Conservation (phyloP, 768 basidiomycete genomes). For the Rhizopogon vesiculosus region DNA sequence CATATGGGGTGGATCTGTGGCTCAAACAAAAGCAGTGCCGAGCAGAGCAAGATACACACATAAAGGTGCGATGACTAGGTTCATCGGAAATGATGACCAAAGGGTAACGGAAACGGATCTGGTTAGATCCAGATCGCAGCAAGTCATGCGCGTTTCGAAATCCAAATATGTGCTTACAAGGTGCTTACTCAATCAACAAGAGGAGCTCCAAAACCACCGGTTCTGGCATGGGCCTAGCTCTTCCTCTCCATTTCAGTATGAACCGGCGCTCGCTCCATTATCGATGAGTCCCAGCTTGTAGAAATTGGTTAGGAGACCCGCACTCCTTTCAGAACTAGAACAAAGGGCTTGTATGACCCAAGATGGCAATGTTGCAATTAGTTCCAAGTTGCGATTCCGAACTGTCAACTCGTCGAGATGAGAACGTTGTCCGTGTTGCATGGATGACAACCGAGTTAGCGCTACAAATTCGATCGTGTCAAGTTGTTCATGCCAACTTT, state of each 20-base stretch:
- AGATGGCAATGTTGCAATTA: neutral
- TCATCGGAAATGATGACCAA: slow-evolving; percentile 27
- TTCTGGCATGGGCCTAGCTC: no score
- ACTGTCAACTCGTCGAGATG: neutral
- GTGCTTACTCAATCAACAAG: neutral
- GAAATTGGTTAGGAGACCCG: no score
- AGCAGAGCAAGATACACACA: slow-evolving; percentile 10
- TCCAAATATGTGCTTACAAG: neutral
- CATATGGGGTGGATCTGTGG: slow-evolving; percentile 21
- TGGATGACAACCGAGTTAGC: neutral
- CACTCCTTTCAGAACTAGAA: neutral
- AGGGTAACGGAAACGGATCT: neutral
- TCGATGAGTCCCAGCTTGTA: no score
- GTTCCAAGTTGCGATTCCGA: neutral
- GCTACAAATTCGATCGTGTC: neutral
- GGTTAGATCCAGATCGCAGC: neutral
- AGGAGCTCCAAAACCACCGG: no score
- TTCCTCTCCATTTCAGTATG: no score
- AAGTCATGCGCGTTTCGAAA: neutral
- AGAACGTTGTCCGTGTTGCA: neutral
- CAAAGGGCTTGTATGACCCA: neutral
- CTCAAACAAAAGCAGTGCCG: slow-evolving; percentile 30
- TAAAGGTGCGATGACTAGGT: slow-evolving; percentile 11
- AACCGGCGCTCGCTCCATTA: neutral
- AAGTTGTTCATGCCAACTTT: neutral